phyloP scores from a whole-genome alignment of 306 rosid genomes.

The Ormosia semicastrata region DNA sequence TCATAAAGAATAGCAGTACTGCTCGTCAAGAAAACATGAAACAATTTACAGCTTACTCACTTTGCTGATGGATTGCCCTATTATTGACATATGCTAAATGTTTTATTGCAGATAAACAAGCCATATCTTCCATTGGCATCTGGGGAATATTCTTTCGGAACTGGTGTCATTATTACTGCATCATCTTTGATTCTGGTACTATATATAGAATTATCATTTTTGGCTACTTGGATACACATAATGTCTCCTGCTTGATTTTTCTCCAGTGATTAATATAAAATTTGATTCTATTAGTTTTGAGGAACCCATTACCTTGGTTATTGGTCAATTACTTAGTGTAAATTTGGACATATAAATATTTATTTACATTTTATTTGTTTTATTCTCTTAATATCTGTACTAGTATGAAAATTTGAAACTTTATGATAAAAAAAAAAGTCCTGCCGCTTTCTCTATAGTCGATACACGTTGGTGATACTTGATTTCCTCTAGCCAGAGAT shows the following conservation, averaged over 20 bases:
- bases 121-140: slow-evolving; percentile 82
- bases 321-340: neutral
- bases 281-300: neutral
- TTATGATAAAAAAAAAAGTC: neutral
- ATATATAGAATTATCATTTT: neutral
- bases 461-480: too few relatives aligned
- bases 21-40: neutral
- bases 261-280: neutral
- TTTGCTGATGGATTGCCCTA: neutral
- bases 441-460: neutral
- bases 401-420: neutral
- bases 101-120: slow-evolving; percentile 62
- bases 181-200: slow-evolving; percentile 59
- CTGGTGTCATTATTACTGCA: slow-evolving; percentile 48
- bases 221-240: neutral
- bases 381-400: neutral
- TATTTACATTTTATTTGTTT: too few relatives aligned
- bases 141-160: slow-evolving; percentile 58
- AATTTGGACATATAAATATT: too few relatives aligned
- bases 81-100: neutral
- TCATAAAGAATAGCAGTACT: too few relatives aligned
- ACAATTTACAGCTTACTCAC: neutral
- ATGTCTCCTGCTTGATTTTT: neutral
- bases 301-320: neutral
- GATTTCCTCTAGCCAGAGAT: neutral